phyloP scores from a whole-genome alignment of 306 rosid species.

The Ormosia semicastrata region DNA sequence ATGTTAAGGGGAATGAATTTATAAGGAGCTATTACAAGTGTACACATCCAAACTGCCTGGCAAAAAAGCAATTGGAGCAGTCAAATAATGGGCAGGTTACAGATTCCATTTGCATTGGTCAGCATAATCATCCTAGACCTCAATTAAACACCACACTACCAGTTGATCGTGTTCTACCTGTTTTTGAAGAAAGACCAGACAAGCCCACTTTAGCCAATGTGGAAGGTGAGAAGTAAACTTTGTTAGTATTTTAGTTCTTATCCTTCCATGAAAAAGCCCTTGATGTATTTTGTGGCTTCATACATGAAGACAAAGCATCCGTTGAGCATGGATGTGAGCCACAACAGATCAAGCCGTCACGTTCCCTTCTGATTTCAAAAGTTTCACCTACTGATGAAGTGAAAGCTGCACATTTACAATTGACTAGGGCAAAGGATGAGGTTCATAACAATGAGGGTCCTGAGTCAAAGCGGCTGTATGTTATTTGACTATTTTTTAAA shows the following conservation, averaged over 20 bases:
- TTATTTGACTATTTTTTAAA: constrained; percentile 26
- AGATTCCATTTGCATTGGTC: constrained; percentile 70
- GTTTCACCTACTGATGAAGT: constrained; percentile 39
- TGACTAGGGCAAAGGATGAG: constrained; percentile 37
- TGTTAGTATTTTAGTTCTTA: constrained; percentile 31
- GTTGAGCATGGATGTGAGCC: constrained; percentile 42
- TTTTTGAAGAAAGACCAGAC: constrained; percentile 41
- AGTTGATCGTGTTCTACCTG: constrained; percentile 47
- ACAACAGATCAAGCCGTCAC: constrained; percentile 43
- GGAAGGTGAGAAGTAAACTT: constrained; percentile 52
- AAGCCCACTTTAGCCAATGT: constrained; percentile 37
- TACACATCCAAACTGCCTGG: constrained; percentile 71
- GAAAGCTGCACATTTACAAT: constrained; percentile 43
- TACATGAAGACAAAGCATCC: constrained; percentile 47
- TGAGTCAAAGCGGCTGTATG: constrained; percentile 77
- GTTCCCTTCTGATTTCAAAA: constrained; percentile 33
- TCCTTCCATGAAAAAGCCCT: constrained; percentile 25
- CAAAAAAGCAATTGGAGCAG: constrained; percentile 77
- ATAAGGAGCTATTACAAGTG: constrained; percentile 87
- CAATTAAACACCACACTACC: constrained; percentile 47
- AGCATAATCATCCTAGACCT: constrained; percentile 76
- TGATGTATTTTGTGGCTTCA: constrained; percentile 37
- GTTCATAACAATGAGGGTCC: constrained; percentile 42
- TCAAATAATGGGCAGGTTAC: constrained; percentile 55
- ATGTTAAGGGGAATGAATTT: constrained; percentile 72